phyloP scores from a whole-genome alignment of 139 green algal species.

The Picochlorum sp. region DNA sequence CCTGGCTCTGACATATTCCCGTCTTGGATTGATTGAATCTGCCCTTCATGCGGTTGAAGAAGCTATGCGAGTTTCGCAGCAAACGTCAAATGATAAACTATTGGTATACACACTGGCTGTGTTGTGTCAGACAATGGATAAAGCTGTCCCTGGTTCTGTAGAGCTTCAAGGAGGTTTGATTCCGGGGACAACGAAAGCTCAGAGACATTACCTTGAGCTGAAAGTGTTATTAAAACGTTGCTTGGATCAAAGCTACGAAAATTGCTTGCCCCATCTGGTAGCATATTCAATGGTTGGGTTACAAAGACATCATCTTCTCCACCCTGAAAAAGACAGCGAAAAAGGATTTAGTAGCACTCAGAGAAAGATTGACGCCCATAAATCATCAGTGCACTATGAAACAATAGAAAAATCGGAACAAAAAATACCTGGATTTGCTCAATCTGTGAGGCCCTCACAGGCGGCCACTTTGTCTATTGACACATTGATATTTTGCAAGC shows the following conservation, averaged over 20 bases:
- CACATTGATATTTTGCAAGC: too few relatives aligned
- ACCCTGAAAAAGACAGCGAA: too few relatives aligned
- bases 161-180: slow-evolving; percentile 3
- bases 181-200: slow-evolving; percentile 2
- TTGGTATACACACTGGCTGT: slow-evolving; percentile 31
- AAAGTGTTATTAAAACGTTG: slow-evolving; percentile 33
- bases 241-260: slow-evolving; percentile 20
- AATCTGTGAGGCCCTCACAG: too few relatives aligned
- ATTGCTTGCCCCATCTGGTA: slow-evolving; percentile 39
- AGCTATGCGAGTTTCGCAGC: slow-evolving; percentile 41
- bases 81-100: slow-evolving; percentile 23
- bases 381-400: too few relatives aligned
- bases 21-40: slow-evolving; percentile 35
- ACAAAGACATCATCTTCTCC: slow-evolving; percentile 29
- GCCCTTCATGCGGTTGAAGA: slow-evolving; percentile 44
- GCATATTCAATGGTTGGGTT: slow-evolving; percentile 33
- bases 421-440: too few relatives aligned
- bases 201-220: slow-evolving; percentile 36
- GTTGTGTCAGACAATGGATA: slow-evolving; percentile 37
- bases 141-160: slow-evolving; percentile 24
- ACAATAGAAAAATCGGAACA: too few relatives aligned
- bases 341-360: too few relatives aligned
- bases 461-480: too few relatives aligned
- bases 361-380: too few relatives aligned
- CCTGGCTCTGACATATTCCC: slow-evolving; percentile 31